Base-by-base conservation (phyloP, 371 early-diverging fungal genomes). In the Lichtheimia ramosa region DNA sequence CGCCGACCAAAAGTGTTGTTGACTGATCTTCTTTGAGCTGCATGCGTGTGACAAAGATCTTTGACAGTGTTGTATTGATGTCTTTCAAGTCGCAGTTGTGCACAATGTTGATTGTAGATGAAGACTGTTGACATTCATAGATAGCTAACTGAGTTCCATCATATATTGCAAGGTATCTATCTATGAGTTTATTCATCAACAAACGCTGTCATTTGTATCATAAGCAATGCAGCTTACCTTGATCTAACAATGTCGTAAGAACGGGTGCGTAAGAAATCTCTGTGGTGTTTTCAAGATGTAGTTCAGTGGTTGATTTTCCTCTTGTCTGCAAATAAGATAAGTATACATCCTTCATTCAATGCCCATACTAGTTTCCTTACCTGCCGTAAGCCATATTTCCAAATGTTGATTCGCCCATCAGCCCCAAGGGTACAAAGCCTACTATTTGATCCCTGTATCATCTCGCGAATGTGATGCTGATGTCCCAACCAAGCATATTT, bases 401-500 rank as follows among this genome's bases (percentile, higher is more conserved):
- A 88, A 3, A 86, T 67, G 48, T 82, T 79, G 0, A 83, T 68
- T 41, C 81, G 81, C 0, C 85, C 86, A 48, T 80, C 75, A 15
- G 70, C 61, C 5, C 82, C 82, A 21, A 83, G 55, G 0, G 86
- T 84, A 25, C 79, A 77, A 27, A 85, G 76, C 6, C 75, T 68
- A 46, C 78, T 70, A 64, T 55, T 81, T 62, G 51, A 74, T 58
- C 61, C 83, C 69, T 68, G 81, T 54, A 64, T 67, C 5, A 75
- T 54, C 5, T 56, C 56, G 3, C 41, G 64, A 12, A 86, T 85
- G 0, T 81, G 58, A 43, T 70, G 68, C 23, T 79, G 83, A 61
- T 89, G 91, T 0, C 89, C 91, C 6, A 81, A 63, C 91, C 91
- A 93, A 1, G 85, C 81, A 54, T 85, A 83, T 52, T 83, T 75